These are phyloP conservation scores for Chloris gayana DNA, from an alignment of 176 grass and related monocot genomes.

Conservation along the genomic window DNA sequence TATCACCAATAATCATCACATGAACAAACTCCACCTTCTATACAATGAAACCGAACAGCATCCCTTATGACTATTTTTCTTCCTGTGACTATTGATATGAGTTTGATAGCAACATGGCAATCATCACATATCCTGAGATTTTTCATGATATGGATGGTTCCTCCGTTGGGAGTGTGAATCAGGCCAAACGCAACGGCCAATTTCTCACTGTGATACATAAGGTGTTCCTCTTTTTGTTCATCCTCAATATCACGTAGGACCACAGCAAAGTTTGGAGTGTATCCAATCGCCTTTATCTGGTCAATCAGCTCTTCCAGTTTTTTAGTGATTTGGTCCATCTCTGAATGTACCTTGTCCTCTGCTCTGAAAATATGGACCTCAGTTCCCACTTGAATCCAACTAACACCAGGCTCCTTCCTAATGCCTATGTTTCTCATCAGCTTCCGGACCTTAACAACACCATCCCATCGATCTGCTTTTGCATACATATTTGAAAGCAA, in stretches of 20 bases:
- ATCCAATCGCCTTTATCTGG: conserved; percentile 72
- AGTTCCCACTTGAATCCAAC: conserved; percentile 77
- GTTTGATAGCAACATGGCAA: conserved; percentile 73
- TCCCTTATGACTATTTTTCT: conserved; percentile 77
- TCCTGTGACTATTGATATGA: conserved; percentile 59
- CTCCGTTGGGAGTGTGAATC: conserved; percentile 48
- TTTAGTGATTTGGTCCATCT: conserved; percentile 55
- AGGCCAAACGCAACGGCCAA: conserved; percentile 70
- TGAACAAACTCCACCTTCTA: conserved; percentile 66
- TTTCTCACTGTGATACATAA: conserved; percentile 84
- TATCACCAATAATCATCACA: conserved; percentile 83
- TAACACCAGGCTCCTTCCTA: conserved; percentile 80
- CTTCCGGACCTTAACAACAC: conserved; percentile 63
- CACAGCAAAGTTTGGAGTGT: conserved; percentile 60
- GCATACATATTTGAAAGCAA: conserved; percentile 88
- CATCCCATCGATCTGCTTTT: conserved; percentile 81
- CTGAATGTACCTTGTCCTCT: conserved; percentile 61
- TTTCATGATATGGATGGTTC: conserved; percentile 69
- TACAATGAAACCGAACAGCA: conserved; percentile 70
- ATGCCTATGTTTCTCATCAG: conserved; percentile 69
- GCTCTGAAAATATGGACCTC: conserved; percentile 68
- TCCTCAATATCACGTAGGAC: conserved; percentile 78
- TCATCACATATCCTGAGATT: conserved; percentile 82
- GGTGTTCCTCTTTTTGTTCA: conserved; percentile 75
- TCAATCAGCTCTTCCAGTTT: conserved; percentile 65